Evolutionary conservation across 305 asterid species (phyloP).

Genomic region (Fraxinus sp.): DNA sequence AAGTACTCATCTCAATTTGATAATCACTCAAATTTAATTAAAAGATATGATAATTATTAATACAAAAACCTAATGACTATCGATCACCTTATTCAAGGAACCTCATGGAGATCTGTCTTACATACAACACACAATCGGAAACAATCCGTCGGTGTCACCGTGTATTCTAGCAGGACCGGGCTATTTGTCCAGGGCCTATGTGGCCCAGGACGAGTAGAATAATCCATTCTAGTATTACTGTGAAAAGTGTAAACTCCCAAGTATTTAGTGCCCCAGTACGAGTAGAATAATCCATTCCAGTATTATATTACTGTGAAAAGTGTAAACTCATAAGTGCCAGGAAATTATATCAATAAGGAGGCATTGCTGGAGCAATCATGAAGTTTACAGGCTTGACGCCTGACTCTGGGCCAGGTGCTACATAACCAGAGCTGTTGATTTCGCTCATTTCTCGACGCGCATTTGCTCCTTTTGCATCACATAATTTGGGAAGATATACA

Average conservation of each 20-base stretch:
- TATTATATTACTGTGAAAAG: background rate
- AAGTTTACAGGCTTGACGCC: constrained; percentile 12
- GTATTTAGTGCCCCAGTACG: background rate
- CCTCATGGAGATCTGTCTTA: background rate
- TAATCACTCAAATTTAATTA: background rate
- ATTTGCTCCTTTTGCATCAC: constrained; percentile 41
- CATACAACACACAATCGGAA: background rate
- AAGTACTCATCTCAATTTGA: background rate
- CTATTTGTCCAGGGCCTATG: no score
- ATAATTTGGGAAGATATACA: constrained; percentile 68
- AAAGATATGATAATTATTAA: background rate
- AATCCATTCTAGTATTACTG: no score
- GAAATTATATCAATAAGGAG: constrained; percentile 32
- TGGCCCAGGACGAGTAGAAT: no score
- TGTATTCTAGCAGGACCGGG: no score
- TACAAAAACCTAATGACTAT: background rate
- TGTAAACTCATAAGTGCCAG: no score
- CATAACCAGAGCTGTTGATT: constrained; percentile 53
- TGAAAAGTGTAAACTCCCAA: background rate
- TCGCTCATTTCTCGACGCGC: constrained; percentile 60
- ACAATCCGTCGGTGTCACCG: background rate
- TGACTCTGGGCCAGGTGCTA: constrained; percentile 48
- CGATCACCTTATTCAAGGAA: background rate
- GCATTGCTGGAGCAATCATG: constrained; percentile 36
- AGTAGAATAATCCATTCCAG: no score